phyloP scores from a whole-genome alignment of 106 monocot species.

The Acanthochlamys bracteata region DNA sequence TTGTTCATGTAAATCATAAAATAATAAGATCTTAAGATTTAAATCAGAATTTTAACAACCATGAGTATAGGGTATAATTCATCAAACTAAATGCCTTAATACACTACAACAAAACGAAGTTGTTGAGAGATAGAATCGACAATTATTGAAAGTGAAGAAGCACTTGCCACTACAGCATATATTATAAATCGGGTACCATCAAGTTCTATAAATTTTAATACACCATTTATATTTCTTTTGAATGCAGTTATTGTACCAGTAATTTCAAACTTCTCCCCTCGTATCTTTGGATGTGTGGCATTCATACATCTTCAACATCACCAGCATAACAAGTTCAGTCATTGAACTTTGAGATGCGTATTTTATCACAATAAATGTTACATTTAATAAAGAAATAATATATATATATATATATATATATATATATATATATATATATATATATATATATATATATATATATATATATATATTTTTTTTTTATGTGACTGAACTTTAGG shows the following conservation, averaged over 20 bases:
- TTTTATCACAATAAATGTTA: background rate
- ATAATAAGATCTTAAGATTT: too few species aligned
- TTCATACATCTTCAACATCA: background rate
- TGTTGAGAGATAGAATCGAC: background rate
- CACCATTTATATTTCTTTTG: background rate
- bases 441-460: too few species aligned
- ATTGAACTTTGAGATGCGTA: background rate
- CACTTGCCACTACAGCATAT: background rate
- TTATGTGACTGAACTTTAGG: background rate
- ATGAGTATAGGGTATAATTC: too few species aligned
- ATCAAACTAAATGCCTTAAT: background rate
- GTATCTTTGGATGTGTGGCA: slow-evolving; percentile 2
- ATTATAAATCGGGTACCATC: slow-evolving; percentile 8
- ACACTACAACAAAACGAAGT: slow-evolving; percentile 3
- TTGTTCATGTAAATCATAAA: too few species aligned
- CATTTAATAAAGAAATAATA: too few species aligned
- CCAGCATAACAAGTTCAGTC: background rate
- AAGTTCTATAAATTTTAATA: background rate
- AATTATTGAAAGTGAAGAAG: background rate
- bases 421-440: too few species aligned
- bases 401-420: too few species aligned
- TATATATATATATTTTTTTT: too few species aligned
- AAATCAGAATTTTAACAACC: too few species aligned
- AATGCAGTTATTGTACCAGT: background rate
- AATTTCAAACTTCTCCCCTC: background rate